Base-by-base conservation (phyloP, 2,329 filamentous ascomycete species). In the Fusarium pseudoanthophilum region DNA sequence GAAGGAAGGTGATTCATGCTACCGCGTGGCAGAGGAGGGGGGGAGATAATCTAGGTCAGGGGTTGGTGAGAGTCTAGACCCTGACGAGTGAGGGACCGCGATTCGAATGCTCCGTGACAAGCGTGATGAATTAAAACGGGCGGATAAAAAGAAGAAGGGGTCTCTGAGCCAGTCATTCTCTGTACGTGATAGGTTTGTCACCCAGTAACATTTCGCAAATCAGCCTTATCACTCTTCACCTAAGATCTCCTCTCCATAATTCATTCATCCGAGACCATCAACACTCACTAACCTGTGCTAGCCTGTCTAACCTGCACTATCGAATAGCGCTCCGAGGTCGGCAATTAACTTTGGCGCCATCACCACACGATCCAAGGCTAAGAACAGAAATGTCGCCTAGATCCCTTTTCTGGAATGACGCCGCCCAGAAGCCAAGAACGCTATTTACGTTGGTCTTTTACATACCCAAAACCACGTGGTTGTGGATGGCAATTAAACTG, bases 1-100 rank as follows among this genome's bases (percentile, higher is more conserved):
- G 40, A 59, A 58, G 67, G 67, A 69, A 69, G 65, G 67, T 68
- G 55, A 42, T 53, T 43, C 20, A 56, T 48, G 37, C 34, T 65
- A 42, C 69, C 67, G 67, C 52, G 67, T 69, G 67, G 55, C n/a
- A 62, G 37, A 51, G 34, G 34, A 34, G 34, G 32, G 60, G 46
- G 46, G 28, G 6, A 37, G 43, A 26, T 30, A 42, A 28, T 30
- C 28, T 30, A 30, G 32, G 43, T 43, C 49, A 65, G 55, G 46
- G 40, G 40, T 46, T 30, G 21, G 42, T 13, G 16, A 20, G 18
- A 34, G 65, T 69, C 65, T 39, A 65, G 67, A 20, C 67, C 65
- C 20, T 37, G 36, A 16, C 24, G 46, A 53, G 62, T 51, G 20
- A 37, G 30, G 39, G 26, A 26, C 36, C 45, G 24, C 10, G 51